phyloP scores from a whole-genome alignment of 139 green algal species.

The Astrephomene gubernaculifera region DNA sequence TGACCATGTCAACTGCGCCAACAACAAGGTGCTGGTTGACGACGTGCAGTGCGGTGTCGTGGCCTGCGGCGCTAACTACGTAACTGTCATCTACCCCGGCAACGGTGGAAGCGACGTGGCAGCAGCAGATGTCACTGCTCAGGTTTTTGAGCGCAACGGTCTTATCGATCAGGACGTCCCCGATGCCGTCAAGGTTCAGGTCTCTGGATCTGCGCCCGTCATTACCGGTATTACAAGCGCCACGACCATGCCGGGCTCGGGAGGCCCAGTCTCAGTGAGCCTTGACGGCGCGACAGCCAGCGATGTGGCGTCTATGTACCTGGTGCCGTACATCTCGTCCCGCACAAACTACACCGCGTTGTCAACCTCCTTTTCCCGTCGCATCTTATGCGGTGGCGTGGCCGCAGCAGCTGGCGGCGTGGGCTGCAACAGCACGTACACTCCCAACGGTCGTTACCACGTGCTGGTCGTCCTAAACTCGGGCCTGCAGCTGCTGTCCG shows the following conservation, averaged over 20 bases:
- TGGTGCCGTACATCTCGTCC: not conserved
- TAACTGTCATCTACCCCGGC: slow-evolving; percentile 18
- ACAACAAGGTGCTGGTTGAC: slow-evolving; percentile 42
- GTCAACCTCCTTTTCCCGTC: not conserved
- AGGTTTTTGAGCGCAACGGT: not conserved
- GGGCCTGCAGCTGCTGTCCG: slow-evolving; percentile 26
- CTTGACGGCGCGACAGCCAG: not conserved
- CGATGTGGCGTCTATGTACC: not conserved
- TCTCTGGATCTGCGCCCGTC: not conserved
- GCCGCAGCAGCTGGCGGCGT: not conserved
- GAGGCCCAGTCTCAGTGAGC: slow-evolving; percentile 9
- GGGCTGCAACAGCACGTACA: not conserved
- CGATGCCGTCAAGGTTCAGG: not conserved
- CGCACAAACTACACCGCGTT: not conserved
- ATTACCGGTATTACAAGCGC: slow-evolving; percentile 3
- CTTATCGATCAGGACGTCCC: slow-evolving; percentile 15
- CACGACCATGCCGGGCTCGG: slow-evolving; percentile 10
- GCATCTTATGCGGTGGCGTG: not conserved
- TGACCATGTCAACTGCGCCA: slow-evolving; percentile 13
- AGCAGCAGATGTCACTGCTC: not conserved
- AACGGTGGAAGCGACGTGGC: not conserved
- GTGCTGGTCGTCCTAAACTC: slow-evolving; percentile 15
- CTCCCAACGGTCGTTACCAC: slow-evolving; percentile 37
- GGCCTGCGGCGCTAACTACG: not conserved
- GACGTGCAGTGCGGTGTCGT: not conserved